A percentile compares a stretch with the other conserved stretches of the same genome.
Conservation (phyloP, 805 yeast genomes). For the Hanseniaspora lachancei region DNA sequence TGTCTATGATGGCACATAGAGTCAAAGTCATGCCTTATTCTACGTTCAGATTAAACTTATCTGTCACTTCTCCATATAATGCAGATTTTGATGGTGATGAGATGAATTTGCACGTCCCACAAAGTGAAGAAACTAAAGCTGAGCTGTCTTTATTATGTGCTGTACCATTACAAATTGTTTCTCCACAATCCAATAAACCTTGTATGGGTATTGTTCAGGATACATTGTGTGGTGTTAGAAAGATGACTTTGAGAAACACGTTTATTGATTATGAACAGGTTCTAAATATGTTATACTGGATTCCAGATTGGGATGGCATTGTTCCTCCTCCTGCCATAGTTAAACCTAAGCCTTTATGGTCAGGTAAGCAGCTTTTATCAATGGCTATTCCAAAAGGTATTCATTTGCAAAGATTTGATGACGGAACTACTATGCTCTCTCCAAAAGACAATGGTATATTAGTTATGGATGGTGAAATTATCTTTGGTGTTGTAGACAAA, state of each 20-base stretch:
- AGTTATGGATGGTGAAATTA: constrained; percentile 85
- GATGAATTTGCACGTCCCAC: constrained; percentile 99
- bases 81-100: constrained; percentile 99
- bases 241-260: constrained; percentile 80
- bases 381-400: constrained; percentile 93
- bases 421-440: constrained; percentile 63
- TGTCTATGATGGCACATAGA: constrained; percentile 99
- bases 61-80: constrained; percentile 98
- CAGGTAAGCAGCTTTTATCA: constrained; percentile 89
- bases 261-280: constrained; percentile 87
- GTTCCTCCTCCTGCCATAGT: constrained; percentile 89
- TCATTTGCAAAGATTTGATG: constrained; percentile 86
- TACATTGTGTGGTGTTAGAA: constrained; percentile 92
- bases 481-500: constrained; percentile 96
- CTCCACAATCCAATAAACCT: constrained; percentile 97
- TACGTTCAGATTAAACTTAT: constrained; percentile 87
- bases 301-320: constrained; percentile 97
- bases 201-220: constrained; percentile 99
- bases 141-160: constrained; percentile 91
- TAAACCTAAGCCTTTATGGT: constrained; percentile 93
- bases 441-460: constrained; percentile 95
- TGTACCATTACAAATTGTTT: constrained; percentile 93
- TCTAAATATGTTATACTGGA: constrained; percentile 94
- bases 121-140: constrained; percentile 93
- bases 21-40: constrained; percentile 98